Evolutionary conservation across 306 rosid genomes (phyloP).

Genomic region (Hylodesmum podocarpum): DNA sequence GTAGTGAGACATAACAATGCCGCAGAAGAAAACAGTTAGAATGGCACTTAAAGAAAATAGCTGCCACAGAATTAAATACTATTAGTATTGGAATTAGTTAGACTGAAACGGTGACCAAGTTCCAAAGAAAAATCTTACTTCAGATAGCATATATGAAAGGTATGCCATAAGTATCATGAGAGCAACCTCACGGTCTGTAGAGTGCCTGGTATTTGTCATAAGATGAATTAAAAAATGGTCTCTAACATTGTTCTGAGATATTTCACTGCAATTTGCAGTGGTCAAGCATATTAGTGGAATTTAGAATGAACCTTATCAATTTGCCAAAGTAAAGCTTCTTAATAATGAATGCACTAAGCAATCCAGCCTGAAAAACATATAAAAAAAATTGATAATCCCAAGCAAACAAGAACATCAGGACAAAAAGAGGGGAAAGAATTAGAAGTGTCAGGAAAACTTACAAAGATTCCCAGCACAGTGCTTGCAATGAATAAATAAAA

Average conservation of each 20-base stretch:
- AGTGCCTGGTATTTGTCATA: slow-evolving; percentile 59
- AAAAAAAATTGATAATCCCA: background rate
- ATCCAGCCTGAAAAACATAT: slow-evolving; percentile 65
- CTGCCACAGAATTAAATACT: slow-evolving; percentile 45
- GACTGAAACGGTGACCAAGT: background rate
- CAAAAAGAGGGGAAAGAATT: background rate
- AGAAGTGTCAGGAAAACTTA: slow-evolving; percentile 44
- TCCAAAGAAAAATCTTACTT: slow-evolving; percentile 50
- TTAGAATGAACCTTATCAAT: slow-evolving; percentile 49
- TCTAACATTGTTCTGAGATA: background rate
- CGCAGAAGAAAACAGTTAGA: slow-evolving; percentile 96
- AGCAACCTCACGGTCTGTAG: slow-evolving; percentile 96
- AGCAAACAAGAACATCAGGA: background rate
- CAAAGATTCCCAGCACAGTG: slow-evolving; percentile 70
- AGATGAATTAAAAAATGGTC: slow-evolving; percentile 8
- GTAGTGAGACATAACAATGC: slow-evolving; percentile 99
- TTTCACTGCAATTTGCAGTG: background rate
- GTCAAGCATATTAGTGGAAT: background rate
- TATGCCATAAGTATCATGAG: slow-evolving; percentile 98
- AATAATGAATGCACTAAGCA: slow-evolving; percentile 77
- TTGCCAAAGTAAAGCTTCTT: slow-evolving; percentile 84
- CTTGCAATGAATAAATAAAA: slow-evolving; percentile 69
- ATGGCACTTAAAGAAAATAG: slow-evolving; percentile 88
- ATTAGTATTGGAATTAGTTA: slow-evolving; percentile 10
- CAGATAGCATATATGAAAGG: slow-evolving; percentile 88